These are phyloP conservation scores for Bretschneidera sinensis DNA, from an alignment of 345 rosid species.

Conservation along the genomic window DNA sequence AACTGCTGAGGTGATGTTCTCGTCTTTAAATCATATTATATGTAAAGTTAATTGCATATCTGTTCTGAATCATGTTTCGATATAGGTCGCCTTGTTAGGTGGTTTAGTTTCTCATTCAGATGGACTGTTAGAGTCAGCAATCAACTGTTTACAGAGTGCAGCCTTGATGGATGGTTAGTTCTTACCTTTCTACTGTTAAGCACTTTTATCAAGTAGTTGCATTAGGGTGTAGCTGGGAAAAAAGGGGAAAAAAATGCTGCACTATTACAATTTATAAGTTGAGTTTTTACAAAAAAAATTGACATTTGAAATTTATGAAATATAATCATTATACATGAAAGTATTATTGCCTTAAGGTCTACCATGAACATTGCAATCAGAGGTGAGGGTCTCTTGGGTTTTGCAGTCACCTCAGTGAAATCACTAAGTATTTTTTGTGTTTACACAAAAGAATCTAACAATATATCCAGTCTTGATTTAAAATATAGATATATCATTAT, in stretches of 20 bases:
- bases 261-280: not conserved
- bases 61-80: constrained; percentile 18
- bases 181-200: constrained; percentile 10
- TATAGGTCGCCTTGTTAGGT: constrained; percentile 71
- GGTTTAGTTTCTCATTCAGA: constrained; percentile 77
- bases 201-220: constrained; percentile 8
- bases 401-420: no score
- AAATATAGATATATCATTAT: no score
- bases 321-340: not conserved
- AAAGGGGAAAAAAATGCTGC: not conserved
- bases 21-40: constrained; percentile 19
- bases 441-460: no score
- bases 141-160: constrained; percentile 47
- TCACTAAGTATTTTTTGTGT: no score
- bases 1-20: constrained; percentile 73
- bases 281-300: not conserved
- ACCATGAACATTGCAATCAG: not conserved
- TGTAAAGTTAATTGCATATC: constrained; percentile 9
- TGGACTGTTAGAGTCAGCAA: constrained; percentile 62
- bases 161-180: constrained; percentile 53
- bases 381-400: no score
- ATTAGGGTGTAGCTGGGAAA: constrained; percentile 1
- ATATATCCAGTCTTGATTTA: no score
- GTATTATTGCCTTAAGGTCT: not conserved
- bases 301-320: not conserved